Evolutionary conservation across 2,329 filamentous ascomycete genomes (phyloP), one percentile per base, ranked within the genome.

Genomic region (Ilyonectria mors-panacis): DNA sequence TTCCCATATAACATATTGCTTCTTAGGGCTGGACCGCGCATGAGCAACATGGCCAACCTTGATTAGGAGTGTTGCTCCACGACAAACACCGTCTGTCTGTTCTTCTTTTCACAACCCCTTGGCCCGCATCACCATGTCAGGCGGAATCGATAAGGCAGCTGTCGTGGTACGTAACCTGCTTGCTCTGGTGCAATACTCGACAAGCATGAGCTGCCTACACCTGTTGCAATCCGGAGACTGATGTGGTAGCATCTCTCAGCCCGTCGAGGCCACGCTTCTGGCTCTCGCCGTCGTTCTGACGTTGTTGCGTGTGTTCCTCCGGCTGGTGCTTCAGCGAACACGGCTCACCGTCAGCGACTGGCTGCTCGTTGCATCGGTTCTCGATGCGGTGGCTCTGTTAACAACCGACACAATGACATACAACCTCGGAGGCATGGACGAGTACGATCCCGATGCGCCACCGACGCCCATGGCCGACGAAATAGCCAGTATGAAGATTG

Each of bases 311-410:
- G 15, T 78, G 17, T 45, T 62, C 6, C 70, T 78, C 37, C 76
- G 76, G 23, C 70, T 75, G 4, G 28, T 13, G 6, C 2, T 64
- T 74, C 2, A 71, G 64, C 19, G 76, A 78, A 61, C 68, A 59
- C 1, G 67, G 70, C 77, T 78, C n/a, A 78, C 76, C 1, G n/a
- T 73, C 8, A 76, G 76, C 47, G 76, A 78, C 21, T 78, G 76
- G 75, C 64, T 78, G 9, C 73, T 78, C 21, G 19, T 77, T 6
- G 67, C 56, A 15, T 78, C 76, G 30, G 35, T 70, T 3, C 30
- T 76, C 63, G 73, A 78, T 55, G 77, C 73, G 12, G 65, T 70
- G 15, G 76, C 76, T 2, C 63, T 78, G 3, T 73, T 78, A 19
- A 53, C 50, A 2, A 78, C 76, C 56, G 76, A 78, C 8, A 62